Evolutionary conservation across 73 alveolate genomes (phyloP), one percentile per base, ranked within the genome.

Genomic region (Paraurostyla sp.): DNA sequence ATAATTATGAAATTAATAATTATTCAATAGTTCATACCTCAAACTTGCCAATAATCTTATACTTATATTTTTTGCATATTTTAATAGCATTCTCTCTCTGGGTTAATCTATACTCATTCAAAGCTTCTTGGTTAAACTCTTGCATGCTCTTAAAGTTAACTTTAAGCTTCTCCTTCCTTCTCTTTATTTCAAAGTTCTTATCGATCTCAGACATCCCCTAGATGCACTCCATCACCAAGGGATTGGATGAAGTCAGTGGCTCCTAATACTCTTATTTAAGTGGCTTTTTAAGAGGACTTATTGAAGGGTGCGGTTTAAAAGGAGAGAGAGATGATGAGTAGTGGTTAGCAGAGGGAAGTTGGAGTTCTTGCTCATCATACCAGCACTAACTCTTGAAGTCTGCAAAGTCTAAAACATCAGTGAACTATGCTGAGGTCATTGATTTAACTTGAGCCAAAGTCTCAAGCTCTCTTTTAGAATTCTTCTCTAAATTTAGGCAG

Each of bases 71-170:
- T 38, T 65, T 65, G 36, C 82, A 65, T 15, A 76, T n/a, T 33
- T 76, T 40, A 29, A 76, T 49, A 0, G 89, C 89, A 35, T 30
- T 76, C 25, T 76, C 57, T 15, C 58, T 76, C 35, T 76, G 65
- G 35, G 48, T 76, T 32, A 22, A 23, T 32, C 52, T 76, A 40
- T 29, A 76, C 32, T 76, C 89, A 38, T 76, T 76, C 30, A 76
- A 25, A 23, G 71, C 48, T 30, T 76, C 78, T 3, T 16, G 3
- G 30, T 51, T 76, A 16, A 76, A 58, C 4, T 76, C 76, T 16
- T 49, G 59, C 38, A 76, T 52, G 7, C 80, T 51, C 59, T 35
- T 76, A 59, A 23, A 76, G 56, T n/a, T 49, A 4, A 76, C 89
- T 51, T 40, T 49, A 32, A 56, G 54, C 20, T 51, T 58, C 58